phyloP scores from a whole-genome alignment of 108 stramenopile species.

The Fragilaria radians region DNA sequence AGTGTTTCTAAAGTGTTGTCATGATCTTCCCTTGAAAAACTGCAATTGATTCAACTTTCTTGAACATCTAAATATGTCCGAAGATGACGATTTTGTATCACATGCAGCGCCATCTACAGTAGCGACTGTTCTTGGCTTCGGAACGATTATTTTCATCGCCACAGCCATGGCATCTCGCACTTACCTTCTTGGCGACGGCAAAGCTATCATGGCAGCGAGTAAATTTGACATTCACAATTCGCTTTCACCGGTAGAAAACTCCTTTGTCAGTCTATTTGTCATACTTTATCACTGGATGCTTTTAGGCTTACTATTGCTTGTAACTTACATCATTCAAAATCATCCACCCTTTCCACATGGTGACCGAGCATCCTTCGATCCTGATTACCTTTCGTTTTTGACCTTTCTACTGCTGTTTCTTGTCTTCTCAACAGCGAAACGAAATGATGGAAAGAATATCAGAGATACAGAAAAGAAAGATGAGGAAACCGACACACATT shows the following conservation, averaged over 20 bases:
- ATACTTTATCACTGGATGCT: slow-evolving; percentile 27
- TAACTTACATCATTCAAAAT: slow-evolving; percentile 23
- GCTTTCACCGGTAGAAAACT: slow-evolving; percentile 8
- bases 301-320: slow-evolving; percentile 30
- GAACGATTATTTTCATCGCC: slow-evolving; percentile 29
- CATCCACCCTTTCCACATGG: slow-evolving; percentile 25
- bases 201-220: slow-evolving; percentile 14
- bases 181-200: slow-evolving; percentile 24
- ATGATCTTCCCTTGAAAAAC: too few species aligned
- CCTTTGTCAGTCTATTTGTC: slow-evolving; percentile 24
- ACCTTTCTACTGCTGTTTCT: slow-evolving; percentile 12
- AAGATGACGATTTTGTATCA: slow-evolving; percentile 6
- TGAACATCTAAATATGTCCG: too few species aligned
- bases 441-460: slow-evolving; percentile 15
- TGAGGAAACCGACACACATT: neutral
- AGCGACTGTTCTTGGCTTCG: slow-evolving; percentile 33
- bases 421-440: slow-evolving; percentile 15
- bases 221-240: neutral
- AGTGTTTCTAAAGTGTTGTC: too few species aligned
- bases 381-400: slow-evolving; percentile 31
- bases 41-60: too few species aligned
- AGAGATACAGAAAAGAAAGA: neutral
- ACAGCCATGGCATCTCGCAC: slow-evolving; percentile 21
- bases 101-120: slow-evolving; percentile 19
- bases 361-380: slow-evolving; percentile 23